Evolutionary conservation across 2,329 filamentous ascomycete species (phyloP).

Genomic region (Penicillium sp.): DNA sequence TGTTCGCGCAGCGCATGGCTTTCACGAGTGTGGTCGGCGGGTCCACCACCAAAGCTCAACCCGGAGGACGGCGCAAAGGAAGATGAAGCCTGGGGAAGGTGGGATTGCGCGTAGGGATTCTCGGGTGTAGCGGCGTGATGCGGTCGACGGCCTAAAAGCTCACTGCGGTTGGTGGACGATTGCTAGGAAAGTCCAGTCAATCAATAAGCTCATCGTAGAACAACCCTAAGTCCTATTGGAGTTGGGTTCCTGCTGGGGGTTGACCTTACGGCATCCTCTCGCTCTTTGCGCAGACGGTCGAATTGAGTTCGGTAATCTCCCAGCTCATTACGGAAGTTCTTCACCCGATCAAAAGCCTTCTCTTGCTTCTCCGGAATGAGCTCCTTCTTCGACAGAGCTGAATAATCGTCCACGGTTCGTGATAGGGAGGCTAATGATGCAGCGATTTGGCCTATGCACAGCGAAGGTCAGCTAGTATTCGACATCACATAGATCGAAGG

Average conservation of each 20-base stretch:
- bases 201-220: neutral
- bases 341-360: constrained; percentile 81
- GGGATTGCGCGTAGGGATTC: constrained; percentile 79
- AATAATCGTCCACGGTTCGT: constrained; percentile 91
- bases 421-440: constrained; percentile 77
- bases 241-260: neutral
- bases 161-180: constrained; percentile 68
- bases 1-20: constrained; percentile 85
- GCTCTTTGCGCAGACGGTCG: constrained; percentile 71
- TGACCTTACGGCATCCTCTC: constrained; percentile 66
- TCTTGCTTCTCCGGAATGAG: constrained; percentile 87
- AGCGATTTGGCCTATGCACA: constrained; percentile 65
- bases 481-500: neutral
- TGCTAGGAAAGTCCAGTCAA: constrained; percentile 37
- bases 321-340: constrained; percentile 81
- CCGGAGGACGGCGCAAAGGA: constrained; percentile 44
- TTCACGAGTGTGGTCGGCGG: constrained; percentile 67
- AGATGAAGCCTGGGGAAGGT: constrained; percentile 40
- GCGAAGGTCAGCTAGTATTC: constrained; percentile 33
- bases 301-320: constrained; percentile 76
- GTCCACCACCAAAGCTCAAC: constrained; percentile 47
- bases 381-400: constrained; percentile 79
- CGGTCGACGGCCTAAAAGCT: constrained; percentile 81
- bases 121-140: constrained; percentile 79
- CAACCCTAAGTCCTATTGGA: constrained; percentile 17